phyloP scores from a whole-genome alignment of 352 stramenopile genomes.

The Phytophthora podocarpi region DNA sequence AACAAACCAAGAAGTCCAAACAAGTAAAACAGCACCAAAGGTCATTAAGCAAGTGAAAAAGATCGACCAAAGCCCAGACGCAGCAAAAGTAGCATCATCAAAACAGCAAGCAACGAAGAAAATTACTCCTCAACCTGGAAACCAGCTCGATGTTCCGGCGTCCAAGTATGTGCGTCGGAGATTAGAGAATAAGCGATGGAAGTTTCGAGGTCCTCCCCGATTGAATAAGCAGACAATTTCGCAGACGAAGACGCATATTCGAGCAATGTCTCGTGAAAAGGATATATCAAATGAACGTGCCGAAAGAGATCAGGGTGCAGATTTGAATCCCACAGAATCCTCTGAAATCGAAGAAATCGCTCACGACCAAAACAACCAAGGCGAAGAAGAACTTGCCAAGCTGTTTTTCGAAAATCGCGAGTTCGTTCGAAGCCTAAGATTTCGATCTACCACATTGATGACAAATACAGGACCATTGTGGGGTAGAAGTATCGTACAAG shows the following conservation, averaged over 20 bases:
- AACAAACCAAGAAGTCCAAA: neutral
- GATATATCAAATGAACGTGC: slow-evolving; percentile 8
- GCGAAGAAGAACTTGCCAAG: slow-evolving; percentile 58
- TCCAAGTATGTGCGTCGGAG: slow-evolving; percentile 63
- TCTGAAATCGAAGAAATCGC: slow-evolving; percentile 33
- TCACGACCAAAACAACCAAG: slow-evolving; percentile 35
- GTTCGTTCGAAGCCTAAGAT: slow-evolving; percentile 69
- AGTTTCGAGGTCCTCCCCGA: slow-evolving; percentile 63
- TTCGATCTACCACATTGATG: slow-evolving; percentile 73
- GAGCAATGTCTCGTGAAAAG: slow-evolving; percentile 23
- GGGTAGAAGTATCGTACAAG: slow-evolving; percentile 84
- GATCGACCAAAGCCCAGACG: neutral
- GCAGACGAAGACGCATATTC: slow-evolving; percentile 30
- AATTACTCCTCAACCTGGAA: neutral
- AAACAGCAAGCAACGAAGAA: neutral
- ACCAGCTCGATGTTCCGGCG: neutral
- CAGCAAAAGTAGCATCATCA: neutral
- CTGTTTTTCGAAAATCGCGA: slow-evolving; percentile 74
- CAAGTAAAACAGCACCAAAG: slow-evolving; percentile 1
- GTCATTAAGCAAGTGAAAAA: slow-evolving; percentile 9
- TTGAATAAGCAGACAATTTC: slow-evolving; percentile 50
- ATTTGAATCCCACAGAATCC: slow-evolving; percentile 21
- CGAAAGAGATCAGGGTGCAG: neutral
- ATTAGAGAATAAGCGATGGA: slow-evolving; percentile 73
- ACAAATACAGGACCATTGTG: slow-evolving; percentile 91